phyloP scores from a whole-genome alignment of 768 basidiomycete species.

The Crepidotus variabilis region DNA sequence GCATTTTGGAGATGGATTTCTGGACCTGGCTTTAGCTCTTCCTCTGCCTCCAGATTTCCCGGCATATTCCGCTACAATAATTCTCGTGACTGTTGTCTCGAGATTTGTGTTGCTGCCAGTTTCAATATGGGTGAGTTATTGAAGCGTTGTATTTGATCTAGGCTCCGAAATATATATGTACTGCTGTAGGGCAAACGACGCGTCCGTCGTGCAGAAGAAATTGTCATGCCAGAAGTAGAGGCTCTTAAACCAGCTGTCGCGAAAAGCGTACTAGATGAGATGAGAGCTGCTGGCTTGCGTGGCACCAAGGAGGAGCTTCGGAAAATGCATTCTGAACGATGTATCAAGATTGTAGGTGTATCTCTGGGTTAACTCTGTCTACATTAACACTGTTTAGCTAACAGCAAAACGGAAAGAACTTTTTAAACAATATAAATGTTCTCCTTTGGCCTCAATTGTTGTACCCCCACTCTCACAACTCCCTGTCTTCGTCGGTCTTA shows the following conservation, averaged over 20 bases:
- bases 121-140: constrained; percentile 66
- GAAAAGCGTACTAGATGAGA: constrained; percentile 41
- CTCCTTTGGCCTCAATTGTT: constrained; percentile 52
- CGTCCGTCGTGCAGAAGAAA: constrained; percentile 56
- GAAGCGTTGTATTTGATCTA: not conserved
- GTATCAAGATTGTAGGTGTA: constrained; percentile 41
- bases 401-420: constrained; percentile 53
- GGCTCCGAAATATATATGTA: constrained; percentile 11
- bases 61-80: constrained; percentile 71
- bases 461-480: constrained; percentile 65
- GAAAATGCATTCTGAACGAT: constrained; percentile 43
- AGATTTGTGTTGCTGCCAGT: constrained; percentile 66
- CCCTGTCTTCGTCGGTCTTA: constrained; percentile 68
- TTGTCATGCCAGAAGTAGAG: constrained; percentile 54
- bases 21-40: constrained; percentile 74
- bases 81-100: constrained; percentile 58
- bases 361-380: not conserved
- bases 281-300: constrained; percentile 52
- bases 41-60: constrained; percentile 68
- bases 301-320: constrained; percentile 52
- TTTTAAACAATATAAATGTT: constrained; percentile 54
- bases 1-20: constrained; percentile 57
- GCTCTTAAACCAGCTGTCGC: constrained; percentile 41
- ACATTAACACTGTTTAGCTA: constrained; percentile 34
- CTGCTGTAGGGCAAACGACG: constrained; percentile 53